Base-by-base conservation (phyloP, 768 basidiomycete species). In the Pleurotus giganteus region DNA sequence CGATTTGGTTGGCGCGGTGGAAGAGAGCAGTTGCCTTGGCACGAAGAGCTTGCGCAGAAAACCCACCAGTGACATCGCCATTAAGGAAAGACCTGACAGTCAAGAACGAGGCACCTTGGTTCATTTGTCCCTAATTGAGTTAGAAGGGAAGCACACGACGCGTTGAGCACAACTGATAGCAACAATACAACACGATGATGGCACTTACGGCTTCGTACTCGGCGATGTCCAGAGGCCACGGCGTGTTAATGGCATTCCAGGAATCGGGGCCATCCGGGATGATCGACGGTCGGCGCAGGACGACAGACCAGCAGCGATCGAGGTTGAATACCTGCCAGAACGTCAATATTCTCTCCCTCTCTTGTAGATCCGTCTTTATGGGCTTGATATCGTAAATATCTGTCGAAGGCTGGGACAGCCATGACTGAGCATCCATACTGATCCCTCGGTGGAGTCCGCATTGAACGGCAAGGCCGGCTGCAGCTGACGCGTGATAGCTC, bases 261-360 rank as follows among this genome's bases (percentile, higher is more conserved):
- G 78, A 72, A 53, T 82, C 78, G 31, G 77, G 72, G 46, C 81
- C 80, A 59, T 91, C 88, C 13, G 83, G 80, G 37, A 91, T 82
- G 37, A 83, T 74, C 8, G 76, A 72, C 4, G 88, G 87, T 57
- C 85, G 85, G 27, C 82, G 84, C 4, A 91, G 76, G 8, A 83
- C 80, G 4, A 86, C 83, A 19, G 89, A 89, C 88, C 89, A 91
- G 63, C 88, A 89, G 27, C 85, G 81, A 68, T 93, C 90, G 59
- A 91, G 73, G 61, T 83, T 82, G 68, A 84, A 93, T 9, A 89
- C 87, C 64, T 91, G 88, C 90, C 90, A 93, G 61, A 93, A 93
- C 0, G 89, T 78, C 34, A 85, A 67, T 54, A 90, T 84, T 37
- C 87, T 76, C 64, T 91, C 88, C 44, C 85, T 86, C 42, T 85